Percentiles rank a stretch among this genome's conserved stretches.
phyloP scores from a whole-genome alignment of 108 stramenopile species.

The Fistulifera pelliculosa region DNA sequence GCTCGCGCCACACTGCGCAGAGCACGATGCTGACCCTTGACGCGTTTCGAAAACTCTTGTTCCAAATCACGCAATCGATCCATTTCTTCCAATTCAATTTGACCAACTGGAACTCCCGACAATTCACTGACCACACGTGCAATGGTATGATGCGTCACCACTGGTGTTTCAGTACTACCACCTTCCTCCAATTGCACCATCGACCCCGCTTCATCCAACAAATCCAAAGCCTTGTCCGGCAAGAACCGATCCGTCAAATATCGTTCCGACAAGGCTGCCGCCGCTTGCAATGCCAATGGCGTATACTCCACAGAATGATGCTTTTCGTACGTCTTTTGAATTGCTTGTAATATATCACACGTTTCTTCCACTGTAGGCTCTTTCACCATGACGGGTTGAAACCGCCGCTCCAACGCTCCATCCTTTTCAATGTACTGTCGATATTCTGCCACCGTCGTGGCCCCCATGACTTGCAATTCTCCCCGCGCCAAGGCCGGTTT shows the following conservation, averaged over 20 bases:
- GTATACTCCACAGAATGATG: conserved; percentile 70
- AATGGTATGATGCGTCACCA: conserved; percentile 62
- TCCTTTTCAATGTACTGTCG: conserved; percentile 90
- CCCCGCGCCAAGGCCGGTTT: conserved; percentile 86
- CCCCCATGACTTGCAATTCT: conserved; percentile 79
- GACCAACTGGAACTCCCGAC: conserved; percentile 66
- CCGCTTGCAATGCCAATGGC: conserved; percentile 44
- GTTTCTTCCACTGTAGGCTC: conserved; percentile 78
- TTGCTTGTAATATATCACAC: conserved; percentile 60
- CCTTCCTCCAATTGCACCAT: conserved; percentile 63
- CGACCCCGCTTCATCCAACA: conserved; percentile 96
- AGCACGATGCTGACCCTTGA: conserved; percentile 85
- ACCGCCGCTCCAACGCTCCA: conserved; percentile 79
- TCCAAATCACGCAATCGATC: conserved; percentile 79
- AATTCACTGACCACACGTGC: conserved; percentile 54
- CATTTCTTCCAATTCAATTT: conserved; percentile 68
- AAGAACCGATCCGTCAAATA: conserved; percentile 78
- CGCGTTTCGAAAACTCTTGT: conserved; percentile 46
- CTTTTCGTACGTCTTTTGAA: conserved; percentile 56
- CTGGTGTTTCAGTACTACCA: conserved; percentile 16
- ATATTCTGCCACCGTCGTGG: conserved; percentile 87
- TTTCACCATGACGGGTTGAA: conserved; percentile 79
- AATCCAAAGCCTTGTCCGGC: conserved; percentile 82
- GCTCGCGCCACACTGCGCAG: conserved; percentile 75
- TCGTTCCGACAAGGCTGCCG: conserved; percentile 62